Evolutionary conservation across 2,329 filamentous ascomycete species (phyloP).

Genomic region (Helicocarpus griseus): DNA sequence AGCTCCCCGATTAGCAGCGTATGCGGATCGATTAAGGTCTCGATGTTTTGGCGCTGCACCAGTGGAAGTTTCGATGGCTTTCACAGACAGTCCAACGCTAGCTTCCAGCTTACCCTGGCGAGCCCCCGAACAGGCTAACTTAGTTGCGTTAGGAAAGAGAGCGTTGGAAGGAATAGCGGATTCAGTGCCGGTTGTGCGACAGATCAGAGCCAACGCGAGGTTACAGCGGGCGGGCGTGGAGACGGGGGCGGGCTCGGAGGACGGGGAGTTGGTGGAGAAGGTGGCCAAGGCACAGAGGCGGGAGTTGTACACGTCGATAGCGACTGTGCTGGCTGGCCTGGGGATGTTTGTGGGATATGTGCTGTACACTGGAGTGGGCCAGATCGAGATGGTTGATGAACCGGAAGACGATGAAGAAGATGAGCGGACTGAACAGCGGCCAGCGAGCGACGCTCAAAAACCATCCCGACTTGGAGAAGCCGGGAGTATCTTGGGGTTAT

Average conservation of each 20-base stretch:
- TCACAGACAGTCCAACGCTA: slow-evolving; percentile 8
- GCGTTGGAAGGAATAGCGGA: slow-evolving; percentile 28
- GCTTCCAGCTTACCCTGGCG: slow-evolving; percentile 25
- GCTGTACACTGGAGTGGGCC: slow-evolving; percentile 21
- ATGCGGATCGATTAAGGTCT: slow-evolving; percentile 32
- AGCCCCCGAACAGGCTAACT: slow-evolving; percentile 23
- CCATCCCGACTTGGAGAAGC: slow-evolving; percentile 6
- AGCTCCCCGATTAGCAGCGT: slow-evolving; percentile 35
- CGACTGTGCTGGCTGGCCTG: slow-evolving; percentile 24
- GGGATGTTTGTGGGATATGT: slow-evolving; percentile 30
- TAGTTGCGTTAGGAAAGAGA: slow-evolving; percentile 24
- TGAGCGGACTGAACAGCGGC: neutral
- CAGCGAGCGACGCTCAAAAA: neutral
- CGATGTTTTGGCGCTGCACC: slow-evolving; percentile 27
- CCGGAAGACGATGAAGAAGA: slow-evolving; percentile 4
- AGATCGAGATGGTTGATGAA: neutral
- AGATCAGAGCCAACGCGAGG: slow-evolving; percentile 28
- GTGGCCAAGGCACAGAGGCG: slow-evolving; percentile 20
- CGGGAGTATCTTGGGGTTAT: slow-evolving; percentile 6
- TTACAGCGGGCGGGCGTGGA: slow-evolving; percentile 25
- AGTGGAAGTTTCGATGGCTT: slow-evolving; percentile 5
- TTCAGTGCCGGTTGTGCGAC: slow-evolving; percentile 27
- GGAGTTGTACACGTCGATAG: slow-evolving; percentile 28
- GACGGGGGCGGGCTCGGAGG: slow-evolving; percentile 15
- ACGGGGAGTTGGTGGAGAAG: slow-evolving; percentile 17